phyloP scores from a whole-genome alignment of 148 eudicot species.

The Euryodendron excelsum region DNA sequence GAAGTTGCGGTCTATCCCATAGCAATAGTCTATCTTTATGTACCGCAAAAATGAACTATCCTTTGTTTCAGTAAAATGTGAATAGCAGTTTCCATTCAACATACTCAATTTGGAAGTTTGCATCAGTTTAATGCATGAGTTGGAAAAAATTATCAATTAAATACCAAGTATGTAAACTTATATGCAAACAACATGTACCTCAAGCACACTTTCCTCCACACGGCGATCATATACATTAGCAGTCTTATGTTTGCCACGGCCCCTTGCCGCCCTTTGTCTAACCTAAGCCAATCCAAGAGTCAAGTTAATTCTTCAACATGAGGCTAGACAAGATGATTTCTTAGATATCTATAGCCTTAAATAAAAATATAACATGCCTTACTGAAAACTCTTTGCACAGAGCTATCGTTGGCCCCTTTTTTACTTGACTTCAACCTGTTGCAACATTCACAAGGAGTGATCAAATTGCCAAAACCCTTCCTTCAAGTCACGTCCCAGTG shows the following conservation, averaged over 20 bases:
- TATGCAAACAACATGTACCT: conserved; percentile 41
- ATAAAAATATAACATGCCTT: conserved; percentile 26
- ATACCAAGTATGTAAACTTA: neutral
- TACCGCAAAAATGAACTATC: no score
- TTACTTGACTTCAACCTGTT: conserved; percentile 40
- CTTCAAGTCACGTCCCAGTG: neutral
- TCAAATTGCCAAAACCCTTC: neutral
- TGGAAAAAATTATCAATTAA: neutral
- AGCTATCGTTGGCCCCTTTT: conserved; percentile 12
- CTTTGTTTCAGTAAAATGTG: no score
- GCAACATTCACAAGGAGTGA: neutral
- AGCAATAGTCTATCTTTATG: no score
- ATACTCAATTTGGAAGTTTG: neutral
- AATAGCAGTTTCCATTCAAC: neutral
- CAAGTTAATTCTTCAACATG: conserved; percentile 10
- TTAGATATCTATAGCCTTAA: neutral
- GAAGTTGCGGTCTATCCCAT: no score
- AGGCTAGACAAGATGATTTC: neutral
- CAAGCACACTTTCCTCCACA: conserved; percentile 37
- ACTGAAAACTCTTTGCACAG: conserved; percentile 20
- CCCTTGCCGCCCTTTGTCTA: conserved; percentile 45
- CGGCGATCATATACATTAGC: conserved; percentile 34
- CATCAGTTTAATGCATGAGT: neutral
- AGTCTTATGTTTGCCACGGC: conserved; percentile 19
- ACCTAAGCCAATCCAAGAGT: conserved; percentile 35